A percentile compares a stretch with the other conserved stretches of the same genome.
These are phyloP conservation scores for Camillea tinctor DNA, from an alignment of 2,329 filamentous ascomycete genomes.

Conservation along the genomic window DNA sequence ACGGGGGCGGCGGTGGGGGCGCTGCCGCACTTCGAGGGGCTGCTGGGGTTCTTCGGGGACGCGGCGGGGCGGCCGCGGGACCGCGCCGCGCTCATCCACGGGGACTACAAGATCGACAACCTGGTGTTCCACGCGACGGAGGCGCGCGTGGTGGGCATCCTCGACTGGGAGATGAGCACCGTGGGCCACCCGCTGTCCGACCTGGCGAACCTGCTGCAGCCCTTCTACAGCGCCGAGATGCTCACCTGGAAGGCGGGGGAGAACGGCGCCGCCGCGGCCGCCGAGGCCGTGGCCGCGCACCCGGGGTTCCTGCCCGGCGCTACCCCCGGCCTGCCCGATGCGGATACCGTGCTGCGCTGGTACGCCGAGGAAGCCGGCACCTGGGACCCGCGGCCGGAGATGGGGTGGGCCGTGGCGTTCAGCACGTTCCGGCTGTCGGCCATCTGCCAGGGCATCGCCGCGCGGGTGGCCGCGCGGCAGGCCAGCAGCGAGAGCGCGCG, in stretches of 20 bases:
- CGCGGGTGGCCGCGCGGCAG: constrained; percentile 78
- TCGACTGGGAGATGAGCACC: constrained; percentile 99
- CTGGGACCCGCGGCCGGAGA: constrained; percentile 60
- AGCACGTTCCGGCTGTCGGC: constrained; percentile 59
- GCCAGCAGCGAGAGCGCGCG: constrained; percentile 83
- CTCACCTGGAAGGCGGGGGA: constrained; percentile 19
- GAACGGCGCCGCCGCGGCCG: constrained; percentile 20
- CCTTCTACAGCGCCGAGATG: constrained; percentile 42
- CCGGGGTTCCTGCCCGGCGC: constrained; percentile 59
- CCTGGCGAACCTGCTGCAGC: constrained; percentile 72
- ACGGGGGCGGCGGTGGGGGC: constrained; percentile 73
- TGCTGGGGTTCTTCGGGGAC: constrained; percentile 75
- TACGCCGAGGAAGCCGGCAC: constrained; percentile 63
- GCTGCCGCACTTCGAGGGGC: constrained; percentile 79
- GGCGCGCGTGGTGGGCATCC: constrained; percentile 82
- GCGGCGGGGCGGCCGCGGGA: constrained; percentile 71
- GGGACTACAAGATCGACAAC: constrained; percentile 96
- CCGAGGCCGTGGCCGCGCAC: constrained; percentile 28
- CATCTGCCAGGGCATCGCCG: constrained; percentile 86
- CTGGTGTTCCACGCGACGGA: constrained; percentile 87
- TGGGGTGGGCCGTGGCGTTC: constrained; percentile 61
- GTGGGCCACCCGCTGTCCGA: constrained; percentile 95
- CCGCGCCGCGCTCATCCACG: constrained; percentile 78
- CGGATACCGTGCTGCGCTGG: constrained; percentile 60
- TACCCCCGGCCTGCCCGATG: constrained; percentile 55